Conservation (phyloP, 768 basidiomycete genomes). For the Phlebiopsis gigantea region DNA sequence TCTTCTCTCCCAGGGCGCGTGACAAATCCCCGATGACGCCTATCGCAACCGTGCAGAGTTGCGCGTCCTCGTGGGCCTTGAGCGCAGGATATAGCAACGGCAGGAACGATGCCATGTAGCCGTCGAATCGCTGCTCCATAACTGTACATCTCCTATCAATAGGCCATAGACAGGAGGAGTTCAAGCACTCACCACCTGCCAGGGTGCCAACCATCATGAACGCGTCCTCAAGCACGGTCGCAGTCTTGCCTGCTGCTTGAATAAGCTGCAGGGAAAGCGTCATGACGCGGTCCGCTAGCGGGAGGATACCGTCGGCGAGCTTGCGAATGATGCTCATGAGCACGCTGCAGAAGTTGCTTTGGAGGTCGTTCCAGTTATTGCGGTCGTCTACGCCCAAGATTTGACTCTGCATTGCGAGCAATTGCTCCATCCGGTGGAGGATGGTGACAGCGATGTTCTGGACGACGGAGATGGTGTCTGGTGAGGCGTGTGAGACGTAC, state of each 20-base stretch:
- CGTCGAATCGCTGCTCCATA: constrained; percentile 71
- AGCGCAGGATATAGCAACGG: constrained; percentile 86
- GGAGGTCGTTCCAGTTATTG: constrained; percentile 98
- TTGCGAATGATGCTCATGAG: constrained; percentile 86
- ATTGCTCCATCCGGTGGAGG: constrained; percentile 85
- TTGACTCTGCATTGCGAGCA: constrained; percentile 87
- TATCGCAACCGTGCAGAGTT: constrained; percentile 92
- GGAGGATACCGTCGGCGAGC: constrained; percentile 75
- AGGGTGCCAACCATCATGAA: constrained; percentile 92
- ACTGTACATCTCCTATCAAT: constrained; percentile 33
- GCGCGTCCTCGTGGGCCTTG: constrained; percentile 90
- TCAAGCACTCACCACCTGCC: constrained; percentile 49
- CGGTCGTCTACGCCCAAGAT: constrained; percentile 93
- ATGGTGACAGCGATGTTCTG: constrained; percentile 78
- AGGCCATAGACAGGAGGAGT: constrained; percentile 1
- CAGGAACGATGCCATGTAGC: constrained; percentile 82
- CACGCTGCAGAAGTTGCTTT: constrained; percentile 91
- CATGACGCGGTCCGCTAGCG: constrained; percentile 93
- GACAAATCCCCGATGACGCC: constrained; percentile 95
- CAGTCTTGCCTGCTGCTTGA: constrained; percentile 83
- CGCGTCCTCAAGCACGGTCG: constrained; percentile 93
- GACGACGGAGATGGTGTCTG: constrained; percentile 75
- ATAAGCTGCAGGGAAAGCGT: constrained; percentile 83
- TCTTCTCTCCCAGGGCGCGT: constrained; percentile 85
- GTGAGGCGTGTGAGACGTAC: constrained; percentile 74